Base-by-base conservation (phyloP, 768 basidiomycete genomes). In the Hericium coralloides region DNA sequence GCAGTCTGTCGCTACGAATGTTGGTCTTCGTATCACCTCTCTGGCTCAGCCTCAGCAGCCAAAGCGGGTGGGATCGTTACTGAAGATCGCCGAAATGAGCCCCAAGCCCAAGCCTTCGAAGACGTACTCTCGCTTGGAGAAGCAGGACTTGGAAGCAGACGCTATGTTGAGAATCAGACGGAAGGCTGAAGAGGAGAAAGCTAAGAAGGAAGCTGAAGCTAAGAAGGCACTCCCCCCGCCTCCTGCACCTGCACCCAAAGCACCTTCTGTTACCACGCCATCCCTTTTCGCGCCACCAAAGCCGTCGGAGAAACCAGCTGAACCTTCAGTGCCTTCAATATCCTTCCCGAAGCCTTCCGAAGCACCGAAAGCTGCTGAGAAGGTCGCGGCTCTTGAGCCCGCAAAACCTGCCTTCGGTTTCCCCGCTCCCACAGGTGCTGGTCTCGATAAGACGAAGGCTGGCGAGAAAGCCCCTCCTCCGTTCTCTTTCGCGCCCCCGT, bases 111-210 rank as follows among this genome's bases (percentile, higher is more conserved):
- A 69, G 25, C 61, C 67, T 47, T 69, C 73, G 2, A 76, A 74
- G 61, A 75, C 76, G 18, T 84, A 82, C 62, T 85, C 87, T 3
- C 90, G 89, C 70, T 90, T 87, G 87, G 89, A 92, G 68, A 91
- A 89, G 59, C 89, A 92, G 68, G 89, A 92, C 62, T 68, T 89
- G 31, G 89, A 92, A 64, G 89, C 89, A 3, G 80, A 81, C 45
- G 87, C 88, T 22, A 85, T 92, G 78, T 79, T 79, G 64, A 84
- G 78, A 65, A 80, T 92, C 63, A 76, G 89, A 51, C 81, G 68
- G 66, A 75, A 70, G 72, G 70, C 72, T 31, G 76, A 77, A 64
- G 74, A 75, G 53, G 57, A 58, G 51, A 58, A 58, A 38, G 55
- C 57, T 26, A 47, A 49, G 45, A 62, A 55, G 56, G 56, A 63